A percentile compares a stretch with the other conserved stretches of the same genome.
These are phyloP conservation scores for Gossypium davidsonii DNA, from an alignment of 441 rosid genomes.

Conservation along the genomic window DNA sequence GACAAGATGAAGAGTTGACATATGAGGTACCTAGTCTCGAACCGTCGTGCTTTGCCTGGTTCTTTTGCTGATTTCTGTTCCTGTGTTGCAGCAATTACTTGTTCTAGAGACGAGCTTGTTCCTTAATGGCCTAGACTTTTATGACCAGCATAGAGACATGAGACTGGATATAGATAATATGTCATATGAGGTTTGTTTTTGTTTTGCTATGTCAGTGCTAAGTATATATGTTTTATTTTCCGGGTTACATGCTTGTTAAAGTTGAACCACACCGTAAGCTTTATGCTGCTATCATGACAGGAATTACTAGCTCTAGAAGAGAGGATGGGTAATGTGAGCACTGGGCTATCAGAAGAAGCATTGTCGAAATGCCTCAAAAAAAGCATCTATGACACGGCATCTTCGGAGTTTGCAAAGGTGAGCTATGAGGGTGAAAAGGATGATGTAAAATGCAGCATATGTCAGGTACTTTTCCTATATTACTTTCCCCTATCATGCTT, in stretches of 20 bases:
- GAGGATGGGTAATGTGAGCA: conserved; percentile 90
- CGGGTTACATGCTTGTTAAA: neutral
- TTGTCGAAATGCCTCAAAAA: conserved; percentile 54
- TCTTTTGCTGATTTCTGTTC: conserved; percentile 7
- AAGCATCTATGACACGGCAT: conserved; percentile 37
- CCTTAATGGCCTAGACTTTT: conserved; percentile 57
- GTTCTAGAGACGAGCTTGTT: conserved; percentile 69
- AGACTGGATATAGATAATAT: conserved; percentile 93
- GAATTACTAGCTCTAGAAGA: conserved; percentile 90
- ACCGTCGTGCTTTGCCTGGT: conserved; percentile 3
- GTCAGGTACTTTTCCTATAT: conserved; percentile 52
- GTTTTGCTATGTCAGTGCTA: neutral
- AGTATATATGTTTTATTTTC: neutral
- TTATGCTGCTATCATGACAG: conserved; percentile 34
- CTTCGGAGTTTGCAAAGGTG: conserved; percentile 22
- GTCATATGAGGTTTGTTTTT: conserved; percentile 84
- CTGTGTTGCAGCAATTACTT: conserved; percentile 63
- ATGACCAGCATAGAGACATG: conserved; percentile 92
- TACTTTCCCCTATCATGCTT: neutral
- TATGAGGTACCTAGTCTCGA: conserved; percentile 56
- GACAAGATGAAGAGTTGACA: conserved; percentile 67
- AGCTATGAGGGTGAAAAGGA: conserved; percentile 29
- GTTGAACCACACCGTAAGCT: neutral
- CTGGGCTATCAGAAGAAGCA: conserved; percentile 83
- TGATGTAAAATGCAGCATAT: conserved; percentile 79